Evolutionary conservation across 2,329 filamentous ascomycete genomes (phyloP), one percentile per base, ranked within the genome.

Genomic region (Ramularia collo-cygni): DNA sequence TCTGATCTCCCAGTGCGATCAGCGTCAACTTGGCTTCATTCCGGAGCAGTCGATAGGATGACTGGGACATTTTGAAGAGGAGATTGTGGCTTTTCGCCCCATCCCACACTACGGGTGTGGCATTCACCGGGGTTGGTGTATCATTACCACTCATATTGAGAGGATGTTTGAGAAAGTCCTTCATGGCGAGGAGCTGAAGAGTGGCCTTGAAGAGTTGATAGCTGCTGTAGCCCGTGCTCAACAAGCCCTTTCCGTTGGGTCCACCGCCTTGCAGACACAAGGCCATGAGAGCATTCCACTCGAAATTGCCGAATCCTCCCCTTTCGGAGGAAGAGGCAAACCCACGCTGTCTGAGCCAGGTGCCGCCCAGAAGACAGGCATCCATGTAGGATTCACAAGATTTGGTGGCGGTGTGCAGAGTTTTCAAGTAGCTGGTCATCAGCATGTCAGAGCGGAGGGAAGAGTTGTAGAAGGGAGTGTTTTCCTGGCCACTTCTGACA

Each of bases 181-280:
- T 81, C 1, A 77, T 75, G 1, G 83, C 79, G 13, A 98, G 68
- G 51, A 90, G 92, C 58, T 95, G 90, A n/a, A 98, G 68, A 1
- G 82, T 80, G 2, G 87, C 89, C 64, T 95, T 96, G 74, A 98
- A 95, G 31, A 96, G 73, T 63, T 96, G 90, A 16, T 90, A 92
- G 63, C 83, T 84, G 66, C 84, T 95, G 54, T 95, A 83, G 6
- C 85, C 85, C 4, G 77, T 72, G 4, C 88, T 87, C 12, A 96
- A 71, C 4, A 85, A 67, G 2, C 83, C 74, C 48, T 79, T 76
- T 2, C 84, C 83, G 44, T 81, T 81, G 5, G 77, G 75, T 5
- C 81, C 83, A 17, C 85, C 85, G n/a, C 77, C 78, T 60, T 87
- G 80, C 29, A 96, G 70, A 2, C 96, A 68, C 10, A 95, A 69